Base-by-base conservation (phyloP, 2,329 filamentous ascomycete genomes). In the Lachnellula cervina region DNA sequence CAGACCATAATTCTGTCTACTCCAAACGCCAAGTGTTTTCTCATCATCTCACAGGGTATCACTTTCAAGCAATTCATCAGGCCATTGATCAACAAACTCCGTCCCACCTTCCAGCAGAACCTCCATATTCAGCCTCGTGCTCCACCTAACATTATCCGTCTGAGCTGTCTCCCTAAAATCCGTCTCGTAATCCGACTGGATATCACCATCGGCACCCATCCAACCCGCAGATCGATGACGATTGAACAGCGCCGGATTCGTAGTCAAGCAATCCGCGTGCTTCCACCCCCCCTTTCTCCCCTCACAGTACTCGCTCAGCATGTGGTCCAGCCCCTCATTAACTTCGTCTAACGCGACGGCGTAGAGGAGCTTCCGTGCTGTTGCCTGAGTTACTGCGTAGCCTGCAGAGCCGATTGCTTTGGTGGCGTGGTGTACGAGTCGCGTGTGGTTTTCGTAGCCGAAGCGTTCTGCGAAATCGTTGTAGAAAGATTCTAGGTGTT, bases 241-340 rank as follows among this genome's bases (percentile, higher is more conserved):
- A 28, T 51, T 25, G 21, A 55, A 55, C 2, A 55, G 21, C 7
- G 28, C 32, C 17, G 53, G 48, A 19, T 37, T 38, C 4, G 47
- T 35, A 6, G 53, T 51, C 48, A 55, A 35, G 21, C 53, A 55
- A 25, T 50, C 52, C 5, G n/a, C 19, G 3, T 52, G 49, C 44
- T 43, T 21, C 49, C 38, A 16, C 16, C 35, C 40, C n/a, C 46
- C 46, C 28, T 28, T 21, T 16, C 43, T 17, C 16, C 47, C 54
- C 7, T 57, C 57, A 38, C 57, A 59, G 25, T 44, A 57, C 34
- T 52, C 19, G 17, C 45, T 38, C 7, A 54, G 46, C 35, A 58
- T 46, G n/a, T 53, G n/a, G 46, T 60, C 55, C 13, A 50, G 52
- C 6, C 32, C 17, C n/a, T 14, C 17, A 11, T 54, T 46, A 4